A percentile compares a stretch with the other conserved stretches of the same genome.
These are phyloP conservation scores for Yamadazyma kanchanaburiensis DNA, from an alignment of 1,139 yeast genomes.

Conservation along the genomic window DNA sequence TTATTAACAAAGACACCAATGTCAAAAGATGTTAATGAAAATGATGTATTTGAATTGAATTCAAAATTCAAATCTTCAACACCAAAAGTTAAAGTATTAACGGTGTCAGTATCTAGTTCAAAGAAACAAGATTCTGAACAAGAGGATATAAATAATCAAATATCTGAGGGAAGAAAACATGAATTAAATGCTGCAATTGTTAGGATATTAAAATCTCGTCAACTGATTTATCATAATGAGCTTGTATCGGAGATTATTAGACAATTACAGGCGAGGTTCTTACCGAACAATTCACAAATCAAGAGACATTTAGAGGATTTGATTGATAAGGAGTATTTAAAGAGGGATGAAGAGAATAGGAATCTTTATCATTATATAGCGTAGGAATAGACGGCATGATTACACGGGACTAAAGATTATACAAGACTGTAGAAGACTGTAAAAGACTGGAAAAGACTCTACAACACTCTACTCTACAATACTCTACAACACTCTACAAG, in stretches of 20 bases:
- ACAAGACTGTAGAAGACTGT: too few species aligned
- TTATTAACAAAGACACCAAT: conserved; percentile 70
- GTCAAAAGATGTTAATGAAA: conserved; percentile 64
- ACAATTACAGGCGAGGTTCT: conserved; percentile 63
- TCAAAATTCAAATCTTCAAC: conserved; percentile 68
- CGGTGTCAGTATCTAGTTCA: conserved; percentile 49
- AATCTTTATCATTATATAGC: conserved; percentile 74
- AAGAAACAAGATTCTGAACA: conserved; percentile 25
- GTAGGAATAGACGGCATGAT: too few species aligned
- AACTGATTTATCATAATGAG: conserved; percentile 58
- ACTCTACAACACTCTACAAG: too few species aligned
- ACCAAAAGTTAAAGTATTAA: conserved; percentile 71
- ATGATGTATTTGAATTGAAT: conserved; percentile 70
- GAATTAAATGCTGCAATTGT: conserved; percentile 89
- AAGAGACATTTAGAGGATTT: conserved; percentile 79
- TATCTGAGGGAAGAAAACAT: conserved; percentile 45
- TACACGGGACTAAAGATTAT: too few species aligned
- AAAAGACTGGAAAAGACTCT: neutral
- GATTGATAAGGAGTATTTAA: conserved; percentile 79
- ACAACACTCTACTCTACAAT: too few species aligned
- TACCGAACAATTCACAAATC: conserved; percentile 63
- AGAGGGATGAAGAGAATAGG: conserved; percentile 63
- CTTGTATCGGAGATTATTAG: conserved; percentile 64
- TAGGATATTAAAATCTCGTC: conserved; percentile 78
- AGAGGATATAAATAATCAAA: conserved; percentile 32